A percentile compares a stretch with the other conserved stretches of the same genome.
Evolutionary conservation across 2,329 filamentous ascomycete species (phyloP).

Genomic region (Aspergillus sp.): DNA sequence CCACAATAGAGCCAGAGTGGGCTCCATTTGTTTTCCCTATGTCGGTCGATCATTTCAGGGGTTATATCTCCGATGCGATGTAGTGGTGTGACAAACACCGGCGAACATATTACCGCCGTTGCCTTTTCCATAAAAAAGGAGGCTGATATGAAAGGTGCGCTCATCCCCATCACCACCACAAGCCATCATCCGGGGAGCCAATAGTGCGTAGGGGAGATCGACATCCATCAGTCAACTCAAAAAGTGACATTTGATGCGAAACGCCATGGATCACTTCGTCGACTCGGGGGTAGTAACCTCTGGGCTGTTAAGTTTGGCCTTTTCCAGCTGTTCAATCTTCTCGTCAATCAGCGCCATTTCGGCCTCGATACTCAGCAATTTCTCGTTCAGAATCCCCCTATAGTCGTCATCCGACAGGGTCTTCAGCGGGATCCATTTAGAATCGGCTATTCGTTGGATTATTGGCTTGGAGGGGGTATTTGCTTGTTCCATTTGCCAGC

Average conservation of each 20-base stretch:
- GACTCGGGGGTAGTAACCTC: slow-evolving; percentile 1
- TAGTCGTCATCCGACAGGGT: slow-evolving; percentile 72
- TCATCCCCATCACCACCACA: neutral
- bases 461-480: slow-evolving; percentile 39
- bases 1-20: too few species aligned
- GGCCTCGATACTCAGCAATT: slow-evolving; percentile 66
- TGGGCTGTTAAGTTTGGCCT: slow-evolving; percentile 13
- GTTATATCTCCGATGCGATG: neutral
- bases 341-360: slow-evolving; percentile 79
- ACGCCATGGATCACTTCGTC: slow-evolving; percentile 1
- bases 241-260: neutral
- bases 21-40: too few species aligned
- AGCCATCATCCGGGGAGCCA: too few species aligned
- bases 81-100: neutral
- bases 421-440: slow-evolving; percentile 69
- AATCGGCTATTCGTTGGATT: slow-evolving; percentile 53
- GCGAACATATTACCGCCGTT: neutral
- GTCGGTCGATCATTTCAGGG: too few species aligned
- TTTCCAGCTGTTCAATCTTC: slow-evolving; percentile 58
- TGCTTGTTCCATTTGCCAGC: slow-evolving; percentile 40
- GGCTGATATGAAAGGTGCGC: slow-evolving; percentile 1
- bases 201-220: too few species aligned
- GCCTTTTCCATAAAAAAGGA: neutral
- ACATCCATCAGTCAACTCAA: too few species aligned
- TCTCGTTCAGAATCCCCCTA: slow-evolving; percentile 66